These are phyloP conservation scores for button mushroom (Agaricus bisporus) DNA, from an alignment of 768 basidiomycete genomes.

Conservation along the genomic window DNA sequence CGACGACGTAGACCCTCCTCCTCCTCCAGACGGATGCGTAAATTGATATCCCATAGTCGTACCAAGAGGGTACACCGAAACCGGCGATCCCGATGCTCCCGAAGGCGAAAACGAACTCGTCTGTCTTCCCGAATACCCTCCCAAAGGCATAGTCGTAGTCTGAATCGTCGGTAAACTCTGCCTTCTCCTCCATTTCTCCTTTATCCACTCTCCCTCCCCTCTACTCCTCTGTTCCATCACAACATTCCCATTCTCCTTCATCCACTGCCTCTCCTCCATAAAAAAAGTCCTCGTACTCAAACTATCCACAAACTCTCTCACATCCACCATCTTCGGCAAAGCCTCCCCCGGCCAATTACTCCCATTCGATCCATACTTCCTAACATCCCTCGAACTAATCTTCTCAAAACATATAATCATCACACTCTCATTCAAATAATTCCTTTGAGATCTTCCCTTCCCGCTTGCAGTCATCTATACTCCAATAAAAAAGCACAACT, in stretches of 20 bases:
- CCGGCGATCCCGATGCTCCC: not conserved
- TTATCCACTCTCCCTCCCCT: constrained; percentile 3
- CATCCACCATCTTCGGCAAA: constrained; percentile 13
- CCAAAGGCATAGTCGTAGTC: not conserved
- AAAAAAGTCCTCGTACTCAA: constrained; percentile 10
- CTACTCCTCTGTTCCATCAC: not conserved
- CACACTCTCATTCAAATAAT: constrained; percentile 20
- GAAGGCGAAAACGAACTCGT: not conserved
- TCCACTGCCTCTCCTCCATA: constrained; percentile 15
- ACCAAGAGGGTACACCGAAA: not conserved
- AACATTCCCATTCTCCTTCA: constrained; percentile 1
- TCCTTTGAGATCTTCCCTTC: constrained; percentile 19
- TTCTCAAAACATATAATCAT: constrained; percentile 17
- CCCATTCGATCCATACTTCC: not conserved
- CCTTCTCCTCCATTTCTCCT: not conserved
- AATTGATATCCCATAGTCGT: not conserved
- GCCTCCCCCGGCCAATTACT: not conserved
- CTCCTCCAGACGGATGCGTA: not conserved
- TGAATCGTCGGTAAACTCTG: not conserved
- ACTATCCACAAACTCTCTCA: constrained; percentile 15
- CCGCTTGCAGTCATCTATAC: constrained; percentile 21
- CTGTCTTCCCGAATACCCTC: not conserved
- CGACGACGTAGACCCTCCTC: not conserved
- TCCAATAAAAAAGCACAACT: not conserved
- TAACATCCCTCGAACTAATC: not conserved